Evolutionary conservation across 73 alveolate genomes (phyloP).

Genomic region (Tetrahymena thermophila): DNA sequence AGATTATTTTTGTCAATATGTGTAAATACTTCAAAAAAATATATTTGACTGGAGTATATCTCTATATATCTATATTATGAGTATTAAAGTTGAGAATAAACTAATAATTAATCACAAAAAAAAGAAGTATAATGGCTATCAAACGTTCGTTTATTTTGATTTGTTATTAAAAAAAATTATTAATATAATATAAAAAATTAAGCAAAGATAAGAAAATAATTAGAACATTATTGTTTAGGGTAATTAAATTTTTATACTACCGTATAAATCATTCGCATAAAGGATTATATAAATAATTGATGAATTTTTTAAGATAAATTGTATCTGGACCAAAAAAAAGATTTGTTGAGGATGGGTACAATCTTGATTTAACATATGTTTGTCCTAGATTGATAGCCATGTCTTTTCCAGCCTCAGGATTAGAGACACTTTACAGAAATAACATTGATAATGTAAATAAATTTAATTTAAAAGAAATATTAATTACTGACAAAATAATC

Average conservation of each 20-base stretch:
- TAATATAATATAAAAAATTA: too few relatives aligned
- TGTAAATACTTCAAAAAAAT: neutral
- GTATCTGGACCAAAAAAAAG: conserved; percentile 72
- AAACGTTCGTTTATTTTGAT: neutral
- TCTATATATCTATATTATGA: too few relatives aligned
- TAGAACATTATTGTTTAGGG: neutral
- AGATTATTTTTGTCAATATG: neutral
- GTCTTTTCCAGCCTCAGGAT: conserved; percentile 92
- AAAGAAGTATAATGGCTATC: neutral
- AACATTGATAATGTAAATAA: conserved; percentile 67
- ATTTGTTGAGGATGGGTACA: conserved; percentile 59
- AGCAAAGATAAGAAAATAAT: neutral
- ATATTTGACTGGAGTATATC: neutral
- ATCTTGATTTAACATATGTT: conserved; percentile 81
- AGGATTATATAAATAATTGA: neutral
- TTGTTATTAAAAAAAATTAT: neutral
- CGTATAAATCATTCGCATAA: neutral
- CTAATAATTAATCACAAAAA: too few relatives aligned
- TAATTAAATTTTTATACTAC: neutral
- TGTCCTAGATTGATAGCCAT: conserved; percentile 82
- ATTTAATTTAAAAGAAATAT: neutral
- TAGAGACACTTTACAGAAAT: conserved; percentile 66
- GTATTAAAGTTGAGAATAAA: neutral
- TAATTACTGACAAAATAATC: neutral
- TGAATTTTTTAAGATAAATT: conserved; percentile 75